These are phyloP conservation scores for Candida tallmaniae DNA, from an alignment of 805 yeast species.

Conservation along the genomic window DNA sequence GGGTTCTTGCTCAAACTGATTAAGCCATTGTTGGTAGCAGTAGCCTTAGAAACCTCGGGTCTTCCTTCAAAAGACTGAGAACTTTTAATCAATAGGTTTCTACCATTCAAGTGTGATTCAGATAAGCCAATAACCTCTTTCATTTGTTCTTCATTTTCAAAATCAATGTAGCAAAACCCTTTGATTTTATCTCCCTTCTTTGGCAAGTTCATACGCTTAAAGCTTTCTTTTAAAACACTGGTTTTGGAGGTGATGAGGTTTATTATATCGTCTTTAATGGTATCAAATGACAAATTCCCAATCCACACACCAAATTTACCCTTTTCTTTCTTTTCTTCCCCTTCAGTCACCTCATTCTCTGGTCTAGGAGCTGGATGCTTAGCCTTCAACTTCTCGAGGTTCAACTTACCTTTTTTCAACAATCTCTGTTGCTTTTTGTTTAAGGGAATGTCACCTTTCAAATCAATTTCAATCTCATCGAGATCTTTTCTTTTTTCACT, in stretches of 20 bases:
- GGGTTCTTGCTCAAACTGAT: constrained; percentile 62
- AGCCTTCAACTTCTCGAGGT: constrained; percentile 49
- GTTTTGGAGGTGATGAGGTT: constrained; percentile 64
- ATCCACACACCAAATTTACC: constrained; percentile 84
- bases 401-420: constrained; percentile 75
- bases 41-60: constrained; percentile 49
- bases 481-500: constrained; percentile 38
- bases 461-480: constrained; percentile 65
- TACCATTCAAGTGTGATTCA: constrained; percentile 73
- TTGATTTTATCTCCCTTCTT: constrained; percentile 60
- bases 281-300: constrained; percentile 86
- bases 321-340: constrained; percentile 25
- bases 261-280: constrained; percentile 67
- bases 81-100: constrained; percentile 81
- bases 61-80: constrained; percentile 83
- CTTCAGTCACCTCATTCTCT: constrained; percentile 23
- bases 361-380: constrained; percentile 40
- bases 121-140: constrained; percentile 59
- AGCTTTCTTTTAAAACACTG: constrained; percentile 40
- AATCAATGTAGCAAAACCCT: constrained; percentile 91
- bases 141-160: constrained; percentile 57
- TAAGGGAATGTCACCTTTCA: constrained; percentile 69
- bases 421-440: constrained; percentile 89
- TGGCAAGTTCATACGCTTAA: constrained; percentile 81
- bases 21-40: constrained; percentile 16